A percentile compares a stretch with the other conserved stretches of the same genome.
These are phyloP conservation scores for Eutrema salsugineum DNA, from an alignment of 441 rosid species.

Conservation along the genomic window DNA sequence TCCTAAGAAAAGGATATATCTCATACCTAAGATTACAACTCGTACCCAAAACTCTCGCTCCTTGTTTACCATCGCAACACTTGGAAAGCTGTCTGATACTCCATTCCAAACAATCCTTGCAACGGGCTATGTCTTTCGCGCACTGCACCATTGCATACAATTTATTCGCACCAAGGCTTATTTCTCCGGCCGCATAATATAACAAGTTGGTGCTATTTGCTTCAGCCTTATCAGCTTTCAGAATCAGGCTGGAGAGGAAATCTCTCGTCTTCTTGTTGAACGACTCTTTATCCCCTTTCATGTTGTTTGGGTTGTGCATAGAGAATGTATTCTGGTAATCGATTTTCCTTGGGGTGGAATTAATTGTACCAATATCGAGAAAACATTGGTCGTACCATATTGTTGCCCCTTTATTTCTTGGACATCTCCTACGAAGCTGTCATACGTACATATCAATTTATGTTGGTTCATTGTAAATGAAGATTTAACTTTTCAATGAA, in stretches of 20 bases:
- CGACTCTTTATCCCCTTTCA: background rate
- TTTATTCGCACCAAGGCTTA: background rate
- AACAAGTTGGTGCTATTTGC: background rate
- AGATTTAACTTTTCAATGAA: background rate
- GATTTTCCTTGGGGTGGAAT: background rate
- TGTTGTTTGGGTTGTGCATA: background rate
- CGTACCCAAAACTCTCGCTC: constrained; percentile 2
- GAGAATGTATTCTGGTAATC: background rate
- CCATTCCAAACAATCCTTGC: background rate
- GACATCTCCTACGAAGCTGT: background rate
- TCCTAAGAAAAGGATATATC: background rate
- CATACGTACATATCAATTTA: background rate
- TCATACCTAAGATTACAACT: background rate
- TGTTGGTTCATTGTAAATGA: background rate
- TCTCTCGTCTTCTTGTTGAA: background rate
- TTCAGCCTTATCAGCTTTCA: background rate
- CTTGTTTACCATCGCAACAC: background rate
- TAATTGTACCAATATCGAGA: background rate
- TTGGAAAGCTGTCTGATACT: background rate
- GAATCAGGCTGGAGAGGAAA: background rate
- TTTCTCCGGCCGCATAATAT: background rate
- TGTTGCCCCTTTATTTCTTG: background rate
- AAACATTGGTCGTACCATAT: constrained; percentile 13
- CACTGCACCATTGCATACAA: constrained; percentile 15
- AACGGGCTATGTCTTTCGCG: background rate